Evolutionary conservation across 805 yeast species (phyloP), one percentile per base, ranked within the genome.

Genomic region (Suhomyces emberorum): DNA sequence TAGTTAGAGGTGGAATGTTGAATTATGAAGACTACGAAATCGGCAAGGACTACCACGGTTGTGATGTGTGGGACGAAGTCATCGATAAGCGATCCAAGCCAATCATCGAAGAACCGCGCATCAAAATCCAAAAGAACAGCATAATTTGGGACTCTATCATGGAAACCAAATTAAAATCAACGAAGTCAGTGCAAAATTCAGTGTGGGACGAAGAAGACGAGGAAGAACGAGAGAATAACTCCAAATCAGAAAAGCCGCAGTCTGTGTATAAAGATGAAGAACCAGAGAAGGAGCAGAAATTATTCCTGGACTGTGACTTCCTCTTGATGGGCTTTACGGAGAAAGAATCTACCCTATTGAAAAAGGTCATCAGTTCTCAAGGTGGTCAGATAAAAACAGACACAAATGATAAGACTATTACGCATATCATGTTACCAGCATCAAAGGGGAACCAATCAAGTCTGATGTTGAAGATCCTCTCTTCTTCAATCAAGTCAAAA

Each of bases 281-380:
- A 17, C 22, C 21, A 24, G 24, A 27, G 4, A 24, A n/a, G 11
- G 26, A 26, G 15, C 20, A 21, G 14, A 20, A 16, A 12, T 18
- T 81, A 3, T 76, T 81, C 41, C 30, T 47, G 10, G 70, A 68
- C 1, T 54, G 63, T 35, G 48, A 52, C 7, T 79, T 83, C 47
- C 44, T 59, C 8, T 50, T 73, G 7, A 50, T 55, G 11, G 76
- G 71, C 15, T 81, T 69, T 42, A 56, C 59, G 7, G 41, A 50
- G 1, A 52, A 55, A 6, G 72, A 78, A 48, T 40, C 44, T 3
- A 32, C 49, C 1, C 61, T 70, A 4, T 55, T 80, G 19, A 39
- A 45, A 3, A 61, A 59, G 20, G 73, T 76, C 0, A 67, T 79
- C 1, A 47, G 44, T 34, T 67, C 75, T 0, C 74, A 75, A 44